Evolutionary conservation across 768 basidiomycete species (phyloP), one percentile per base, ranked within the genome.

Genomic region (Piloderma croceum): DNA sequence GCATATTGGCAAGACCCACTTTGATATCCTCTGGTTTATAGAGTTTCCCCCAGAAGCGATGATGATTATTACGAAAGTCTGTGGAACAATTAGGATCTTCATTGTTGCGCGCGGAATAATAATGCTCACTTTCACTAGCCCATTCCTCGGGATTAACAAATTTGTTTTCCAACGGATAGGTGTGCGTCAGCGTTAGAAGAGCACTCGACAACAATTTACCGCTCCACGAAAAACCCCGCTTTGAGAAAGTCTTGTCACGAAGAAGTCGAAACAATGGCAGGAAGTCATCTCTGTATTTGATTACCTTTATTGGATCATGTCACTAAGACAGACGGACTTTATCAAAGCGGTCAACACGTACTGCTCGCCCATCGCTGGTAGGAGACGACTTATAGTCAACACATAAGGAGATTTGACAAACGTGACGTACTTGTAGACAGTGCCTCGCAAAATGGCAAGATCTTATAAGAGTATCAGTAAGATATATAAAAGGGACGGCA

Each of bases 141-240:
- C 87, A 87, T 47, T 86, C 83, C 5, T 80, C 75, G 0, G 77
- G 71, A 47, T 92, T 90, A 25, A 86, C 79, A 47, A 89, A 89
- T 47, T 76, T 79, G 56, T 85, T 83, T 53, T 94, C 89, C 38
- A 77, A 58, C 4, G 87, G 81, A 61, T 89, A 91, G 1, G 83
- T 83, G 42, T 89, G 80, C 2, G 85, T 87, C 31, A 91, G 61
- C 0, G 88, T 85, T 20, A 82, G 67, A 19, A 92, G 60, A 24
- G 79, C 64, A 48, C 83, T 83, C 7, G 80, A 80, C 19, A 92
- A 57, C 12, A 92, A 59, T 59, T 87, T 83, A 25, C 85, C 86
- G 10, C 77, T 82, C 71, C 85, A 88, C 3, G 82, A 80, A 63
- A 77, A 92, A 3, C 87, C 86, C 36, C 85, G 76, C 60, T 92